Evolutionary conservation across 164 flowering plant species (phyloP).

Genomic region (Vitis riparia): DNA sequence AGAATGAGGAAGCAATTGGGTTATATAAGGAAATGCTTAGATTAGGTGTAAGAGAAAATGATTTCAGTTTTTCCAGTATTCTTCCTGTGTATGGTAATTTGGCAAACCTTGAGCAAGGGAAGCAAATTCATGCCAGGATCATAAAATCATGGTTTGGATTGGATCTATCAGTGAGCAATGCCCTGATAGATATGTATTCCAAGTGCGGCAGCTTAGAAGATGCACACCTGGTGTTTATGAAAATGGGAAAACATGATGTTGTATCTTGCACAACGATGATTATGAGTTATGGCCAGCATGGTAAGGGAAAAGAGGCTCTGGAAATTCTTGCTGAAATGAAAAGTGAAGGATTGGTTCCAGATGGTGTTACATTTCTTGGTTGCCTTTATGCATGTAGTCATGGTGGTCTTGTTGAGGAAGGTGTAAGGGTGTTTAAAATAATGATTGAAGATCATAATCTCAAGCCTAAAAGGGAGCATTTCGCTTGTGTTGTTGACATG

Average conservation of each 20-base stretch:
- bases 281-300: constrained; percentile 23
- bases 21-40: too few relatives aligned
- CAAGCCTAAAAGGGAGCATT: constrained; percentile 24
- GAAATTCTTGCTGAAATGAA: constrained; percentile 10
- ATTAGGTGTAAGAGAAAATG: too few relatives aligned
- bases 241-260: constrained; percentile 21
- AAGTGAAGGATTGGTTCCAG: constrained; percentile 15
- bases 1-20: too few relatives aligned
- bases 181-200: constrained; percentile 30
- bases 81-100: too few relatives aligned
- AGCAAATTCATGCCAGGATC: constrained; percentile 20
- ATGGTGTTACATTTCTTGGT: constrained; percentile 23
- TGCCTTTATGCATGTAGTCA: constrained; percentile 35
- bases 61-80: too few relatives aligned
- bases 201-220: constrained; percentile 29
- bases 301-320: constrained; percentile 26
- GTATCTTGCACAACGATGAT: constrained; percentile 26
- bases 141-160: constrained; percentile 12
- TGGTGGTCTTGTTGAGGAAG: constrained; percentile 26
- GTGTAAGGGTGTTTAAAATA: constrained; percentile 12
- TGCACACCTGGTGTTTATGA: constrained; percentile 17
- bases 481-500: constrained; percentile 28
- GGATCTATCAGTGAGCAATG: constrained; percentile 21
- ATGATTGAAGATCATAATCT: constrained; percentile 14
- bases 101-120: too few relatives aligned